Conservation (phyloP, 768 basidiomycete genomes). For the Trametes elegans region DNA sequence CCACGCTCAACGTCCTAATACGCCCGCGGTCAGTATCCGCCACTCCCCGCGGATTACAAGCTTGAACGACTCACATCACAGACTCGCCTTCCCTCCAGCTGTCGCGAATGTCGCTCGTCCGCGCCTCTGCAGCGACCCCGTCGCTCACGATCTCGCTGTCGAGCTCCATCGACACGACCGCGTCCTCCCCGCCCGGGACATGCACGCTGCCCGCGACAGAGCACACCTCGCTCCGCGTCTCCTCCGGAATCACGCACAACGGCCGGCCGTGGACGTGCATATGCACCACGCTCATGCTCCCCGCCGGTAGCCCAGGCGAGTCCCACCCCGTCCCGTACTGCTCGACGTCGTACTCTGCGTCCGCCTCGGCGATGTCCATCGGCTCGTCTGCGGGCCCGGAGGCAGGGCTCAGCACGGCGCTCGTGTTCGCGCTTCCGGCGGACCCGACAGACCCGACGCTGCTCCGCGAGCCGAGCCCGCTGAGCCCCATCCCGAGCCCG, state of each 20-base stretch:
- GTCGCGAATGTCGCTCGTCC: not conserved
- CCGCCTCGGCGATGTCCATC: not conserved
- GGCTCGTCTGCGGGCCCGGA: not conserved
- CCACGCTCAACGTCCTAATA: slow-evolving; percentile 4
- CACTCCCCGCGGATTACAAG: not conserved
- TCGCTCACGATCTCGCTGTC: not conserved
- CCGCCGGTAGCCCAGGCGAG: not conserved
- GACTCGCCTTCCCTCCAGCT: slow-evolving; percentile 22
- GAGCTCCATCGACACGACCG: not conserved
- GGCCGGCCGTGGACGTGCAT: slow-evolving; percentile 20
- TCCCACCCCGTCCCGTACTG: slow-evolving; percentile 7
- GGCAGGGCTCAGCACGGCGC: not conserved
- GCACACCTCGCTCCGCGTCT: slow-evolving; percentile 22
- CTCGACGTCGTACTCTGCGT: slow-evolving; percentile 5
- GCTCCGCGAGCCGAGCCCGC: slow-evolving; percentile 1
- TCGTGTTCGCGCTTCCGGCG: not conserved
- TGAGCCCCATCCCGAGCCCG: slow-evolving; percentile 10
- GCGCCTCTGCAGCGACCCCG: not conserved
- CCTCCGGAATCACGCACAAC: slow-evolving; percentile 28
- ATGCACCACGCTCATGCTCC: not conserved
- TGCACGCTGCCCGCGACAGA: slow-evolving; percentile 12
- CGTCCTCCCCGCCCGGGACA: not conserved
- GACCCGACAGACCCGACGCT: not conserved
- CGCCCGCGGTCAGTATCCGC: not conserved
- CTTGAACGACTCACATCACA: slow-evolving; percentile 1